Conservation (phyloP, 176 grass and related monocot species). For the Hordeum marinum region DNA sequence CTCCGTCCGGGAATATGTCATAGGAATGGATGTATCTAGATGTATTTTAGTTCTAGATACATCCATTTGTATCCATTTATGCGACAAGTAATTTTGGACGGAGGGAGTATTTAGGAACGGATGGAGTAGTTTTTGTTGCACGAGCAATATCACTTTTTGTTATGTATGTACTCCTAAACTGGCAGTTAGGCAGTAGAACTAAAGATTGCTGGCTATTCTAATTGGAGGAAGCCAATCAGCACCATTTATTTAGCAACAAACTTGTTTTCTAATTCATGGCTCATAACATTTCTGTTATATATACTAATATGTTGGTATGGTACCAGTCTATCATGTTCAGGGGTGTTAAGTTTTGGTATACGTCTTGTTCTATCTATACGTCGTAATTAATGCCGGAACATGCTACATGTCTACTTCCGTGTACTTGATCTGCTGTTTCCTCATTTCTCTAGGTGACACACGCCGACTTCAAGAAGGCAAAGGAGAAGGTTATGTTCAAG, state of each 20-base stretch:
- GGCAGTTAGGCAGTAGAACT: not conserved
- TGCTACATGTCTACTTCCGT: not conserved
- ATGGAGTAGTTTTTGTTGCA: not conserved
- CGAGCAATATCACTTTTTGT: not conserved
- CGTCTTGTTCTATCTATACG: not conserved
- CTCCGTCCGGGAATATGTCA: too few relatives aligned
- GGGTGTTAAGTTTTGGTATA: not conserved
- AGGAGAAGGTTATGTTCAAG: slow-evolving; percentile 99
- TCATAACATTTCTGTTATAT: not conserved
- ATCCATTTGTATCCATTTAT: too few relatives aligned
- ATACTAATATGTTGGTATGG: not conserved
- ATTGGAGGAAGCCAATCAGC: not conserved
- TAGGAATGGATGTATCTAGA: too few relatives aligned
- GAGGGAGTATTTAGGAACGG: too few relatives aligned
- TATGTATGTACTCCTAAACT: not conserved
- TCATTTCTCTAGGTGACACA: slow-evolving; percentile 60
- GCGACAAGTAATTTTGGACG: too few relatives aligned
- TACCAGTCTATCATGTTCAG: not conserved
- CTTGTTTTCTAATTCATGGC: not conserved
- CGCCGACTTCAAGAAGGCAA: slow-evolving; percentile 87
- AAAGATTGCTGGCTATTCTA: not conserved
- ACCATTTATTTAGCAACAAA: not conserved
- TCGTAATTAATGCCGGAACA: not conserved
- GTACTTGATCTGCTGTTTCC: not conserved
- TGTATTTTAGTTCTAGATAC: too few relatives aligned